phyloP scores from a whole-genome alignment of 441 rosid genomes.

The Corymbia citriodora region DNA sequence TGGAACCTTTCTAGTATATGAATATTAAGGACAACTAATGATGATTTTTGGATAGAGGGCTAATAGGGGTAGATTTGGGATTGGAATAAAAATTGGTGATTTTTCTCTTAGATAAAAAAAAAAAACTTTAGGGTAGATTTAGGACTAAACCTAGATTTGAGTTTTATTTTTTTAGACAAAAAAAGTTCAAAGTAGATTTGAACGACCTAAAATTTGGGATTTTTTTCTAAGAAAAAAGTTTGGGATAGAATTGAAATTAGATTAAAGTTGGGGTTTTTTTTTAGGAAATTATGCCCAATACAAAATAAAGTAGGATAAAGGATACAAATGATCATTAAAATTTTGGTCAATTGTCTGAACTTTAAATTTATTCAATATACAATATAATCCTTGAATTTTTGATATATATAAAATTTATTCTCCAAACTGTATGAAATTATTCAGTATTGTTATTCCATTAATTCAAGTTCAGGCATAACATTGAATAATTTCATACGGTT shows the following conservation, averaged over 20 bases:
- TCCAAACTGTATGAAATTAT: too few relatives aligned
- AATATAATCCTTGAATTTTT: too few relatives aligned
- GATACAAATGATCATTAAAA: not conserved
- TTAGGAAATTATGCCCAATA: too few relatives aligned
- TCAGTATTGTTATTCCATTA: too few relatives aligned
- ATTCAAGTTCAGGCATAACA: too few relatives aligned
- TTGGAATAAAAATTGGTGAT: not conserved
- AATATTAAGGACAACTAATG: not conserved
- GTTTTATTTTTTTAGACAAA: not conserved
- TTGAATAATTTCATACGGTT: too few relatives aligned
- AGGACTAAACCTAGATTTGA: fast-evolving
- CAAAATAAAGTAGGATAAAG: not conserved
- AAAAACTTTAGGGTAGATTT: too few relatives aligned
- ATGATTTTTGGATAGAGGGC: not conserved
- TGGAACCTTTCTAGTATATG: not conserved
- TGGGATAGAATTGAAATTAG: not conserved
- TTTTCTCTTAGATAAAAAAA: not conserved
- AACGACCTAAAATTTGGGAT: not conserved
- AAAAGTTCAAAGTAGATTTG: not conserved
- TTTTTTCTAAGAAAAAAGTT: too few relatives aligned
- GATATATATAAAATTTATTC: too few relatives aligned
- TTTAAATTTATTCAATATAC: too few relatives aligned
- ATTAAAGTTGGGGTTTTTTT: not conserved
- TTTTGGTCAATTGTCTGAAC: fast-evolving
- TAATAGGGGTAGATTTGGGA: not conserved